phyloP scores from a whole-genome alignment of 139 green algal species.

The Pycnococcus provasolii region DNA sequence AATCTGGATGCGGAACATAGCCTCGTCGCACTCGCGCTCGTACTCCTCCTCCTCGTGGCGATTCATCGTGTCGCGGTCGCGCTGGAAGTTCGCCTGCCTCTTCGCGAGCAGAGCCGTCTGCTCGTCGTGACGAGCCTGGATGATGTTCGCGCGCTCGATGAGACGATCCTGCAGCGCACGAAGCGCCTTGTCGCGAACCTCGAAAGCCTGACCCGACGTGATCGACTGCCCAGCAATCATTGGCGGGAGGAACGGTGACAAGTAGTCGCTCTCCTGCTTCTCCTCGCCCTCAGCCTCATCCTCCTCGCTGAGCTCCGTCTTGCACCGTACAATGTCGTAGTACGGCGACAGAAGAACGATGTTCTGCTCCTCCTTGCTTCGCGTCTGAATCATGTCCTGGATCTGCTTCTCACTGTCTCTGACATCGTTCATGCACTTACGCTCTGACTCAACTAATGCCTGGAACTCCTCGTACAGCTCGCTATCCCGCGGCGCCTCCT shows the following conservation, averaged over 20 bases:
- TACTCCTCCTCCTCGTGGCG: slow-evolving; percentile 67
- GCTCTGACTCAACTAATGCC: slow-evolving; percentile 50
- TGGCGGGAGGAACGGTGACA: slow-evolving; percentile 66
- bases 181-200: slow-evolving; percentile 59
- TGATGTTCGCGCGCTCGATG: slow-evolving; percentile 74
- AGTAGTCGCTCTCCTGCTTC: slow-evolving; percentile 40
- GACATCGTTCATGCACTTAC: slow-evolving; percentile 53
- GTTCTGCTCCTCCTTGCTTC: slow-evolving; percentile 52
- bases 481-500: slow-evolving; percentile 27
- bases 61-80: slow-evolving; percentile 64
- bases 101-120: slow-evolving; percentile 57
- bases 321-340: slow-evolving; percentile 60
- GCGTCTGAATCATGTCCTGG: slow-evolving; percentile 46
- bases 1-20: slow-evolving; percentile 56
- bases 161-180: slow-evolving; percentile 71
- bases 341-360: slow-evolving; percentile 62
- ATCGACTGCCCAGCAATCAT: slow-evolving; percentile 41
- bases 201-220: slow-evolving; percentile 45
- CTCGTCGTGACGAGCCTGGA: slow-evolving; percentile 56
- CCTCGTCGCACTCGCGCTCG: slow-evolving; percentile 55
- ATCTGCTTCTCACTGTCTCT: slow-evolving; percentile 65
- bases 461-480: slow-evolving; percentile 60
- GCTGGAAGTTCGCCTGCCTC: slow-evolving; percentile 57
- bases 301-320: slow-evolving; percentile 54
- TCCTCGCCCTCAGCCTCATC: slow-evolving; percentile 42